A percentile compares a stretch with the other conserved stretches of the same genome.
phyloP scores from a whole-genome alignment of 2,329 filamentous ascomycete species.

The Alternaria brassicae region DNA sequence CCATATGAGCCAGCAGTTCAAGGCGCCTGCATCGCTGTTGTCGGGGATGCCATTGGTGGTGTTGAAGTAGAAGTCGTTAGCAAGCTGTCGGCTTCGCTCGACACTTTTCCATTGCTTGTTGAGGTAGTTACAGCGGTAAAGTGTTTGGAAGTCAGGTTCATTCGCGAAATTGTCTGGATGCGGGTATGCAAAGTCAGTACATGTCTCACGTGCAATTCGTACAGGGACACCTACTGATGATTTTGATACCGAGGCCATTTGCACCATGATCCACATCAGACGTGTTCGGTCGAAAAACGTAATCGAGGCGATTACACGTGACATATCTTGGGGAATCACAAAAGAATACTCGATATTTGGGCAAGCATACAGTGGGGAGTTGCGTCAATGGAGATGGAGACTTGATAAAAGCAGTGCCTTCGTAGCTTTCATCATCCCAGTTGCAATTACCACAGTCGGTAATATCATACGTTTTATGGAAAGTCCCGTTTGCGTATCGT shows the following conservation, averaged over 20 bases:
- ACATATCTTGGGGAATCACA: constrained; percentile 53
- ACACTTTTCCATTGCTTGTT: constrained; percentile 50
- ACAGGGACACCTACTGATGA: too few relatives aligned
- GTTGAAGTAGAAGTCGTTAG: constrained; percentile 54
- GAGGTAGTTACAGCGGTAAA: constrained; percentile 54
- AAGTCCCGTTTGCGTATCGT: constrained; percentile 45
- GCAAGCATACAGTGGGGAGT: neutral
- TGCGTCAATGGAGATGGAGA: neutral
- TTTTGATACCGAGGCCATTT: constrained; percentile 46
- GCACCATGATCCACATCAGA: constrained; percentile 47
- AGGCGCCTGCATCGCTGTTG: constrained; percentile 57
- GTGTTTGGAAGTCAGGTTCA: constrained; percentile 52
- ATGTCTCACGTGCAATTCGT: too few relatives aligned
- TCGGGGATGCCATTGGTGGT: constrained; percentile 53
- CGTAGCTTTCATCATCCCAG: constrained; percentile 53
- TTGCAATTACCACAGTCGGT: constrained; percentile 53
- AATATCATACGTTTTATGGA: constrained; percentile 52
- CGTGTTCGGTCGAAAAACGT: constrained; percentile 51
- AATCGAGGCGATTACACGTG: constrained; percentile 54
- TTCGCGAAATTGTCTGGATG: constrained; percentile 51
- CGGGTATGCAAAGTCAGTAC: too few relatives aligned
- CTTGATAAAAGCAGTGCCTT: constrained; percentile 51
- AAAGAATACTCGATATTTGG: constrained; percentile 50
- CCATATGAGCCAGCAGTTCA: constrained; percentile 61
- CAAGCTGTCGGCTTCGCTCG: constrained; percentile 41